Evolutionary conservation across 768 basidiomycete species (phyloP).

Genomic region (Suillus subalutaceus): DNA sequence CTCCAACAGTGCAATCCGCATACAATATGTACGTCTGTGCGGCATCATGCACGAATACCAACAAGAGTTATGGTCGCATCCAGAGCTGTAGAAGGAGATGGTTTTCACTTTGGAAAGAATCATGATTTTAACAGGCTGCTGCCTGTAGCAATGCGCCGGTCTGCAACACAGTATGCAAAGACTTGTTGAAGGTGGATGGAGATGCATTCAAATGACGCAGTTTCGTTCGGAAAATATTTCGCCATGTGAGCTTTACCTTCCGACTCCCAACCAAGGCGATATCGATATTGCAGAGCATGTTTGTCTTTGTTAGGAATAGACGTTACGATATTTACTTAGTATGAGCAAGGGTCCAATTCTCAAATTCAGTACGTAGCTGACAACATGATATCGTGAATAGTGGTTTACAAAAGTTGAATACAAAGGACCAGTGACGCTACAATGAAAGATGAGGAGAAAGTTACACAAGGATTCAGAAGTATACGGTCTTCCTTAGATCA

Average conservation of each 20-base stretch:
- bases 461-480: too few relatives aligned
- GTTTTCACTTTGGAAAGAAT: neutral
- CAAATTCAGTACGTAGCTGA: too few relatives aligned
- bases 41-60: neutral
- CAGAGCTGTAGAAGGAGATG: neutral
- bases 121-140: neutral
- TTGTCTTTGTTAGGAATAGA: neutral
- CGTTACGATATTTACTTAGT: too few relatives aligned
- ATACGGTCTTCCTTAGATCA: too few relatives aligned
- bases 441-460: too few relatives aligned
- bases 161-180: neutral
- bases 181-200: neutral
- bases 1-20: neutral
- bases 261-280: too few relatives aligned
- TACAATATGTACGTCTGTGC: neutral
- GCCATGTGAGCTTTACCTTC: neutral
- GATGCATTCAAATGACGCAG: neutral
- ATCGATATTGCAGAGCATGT: neutral
- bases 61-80: neutral
- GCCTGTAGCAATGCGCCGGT: neutral
- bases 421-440: too few relatives aligned
- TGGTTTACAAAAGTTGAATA: too few relatives aligned
- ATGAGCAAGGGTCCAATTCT: too few relatives aligned
- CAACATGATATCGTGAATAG: too few relatives aligned
- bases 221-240: neutral